Percentiles rank a stretch among this genome's conserved stretches.
These are phyloP conservation scores for Hortiboletus rubellus DNA, from an alignment of 1,284 basidiomycete species.

Conservation along the genomic window DNA sequence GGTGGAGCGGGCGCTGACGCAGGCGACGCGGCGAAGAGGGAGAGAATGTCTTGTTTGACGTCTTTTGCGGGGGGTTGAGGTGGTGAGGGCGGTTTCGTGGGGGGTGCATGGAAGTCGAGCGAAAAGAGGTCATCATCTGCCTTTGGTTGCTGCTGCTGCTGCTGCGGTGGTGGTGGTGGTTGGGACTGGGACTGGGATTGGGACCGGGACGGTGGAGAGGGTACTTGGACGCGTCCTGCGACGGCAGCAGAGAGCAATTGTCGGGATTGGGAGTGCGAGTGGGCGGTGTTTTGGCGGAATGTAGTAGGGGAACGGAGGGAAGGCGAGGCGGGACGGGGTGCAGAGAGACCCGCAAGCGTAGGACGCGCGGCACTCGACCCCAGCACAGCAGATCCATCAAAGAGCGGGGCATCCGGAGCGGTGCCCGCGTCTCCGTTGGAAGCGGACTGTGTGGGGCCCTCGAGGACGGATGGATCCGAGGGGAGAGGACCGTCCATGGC, in stretches of 20 bases:
- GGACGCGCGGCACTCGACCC: slow-evolving; percentile 11
- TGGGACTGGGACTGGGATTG: neutral
- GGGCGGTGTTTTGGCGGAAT: slow-evolving; percentile 44
- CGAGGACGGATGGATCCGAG: slow-evolving; percentile 78
- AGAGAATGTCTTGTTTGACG: slow-evolving; percentile 85
- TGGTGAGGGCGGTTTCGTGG: slow-evolving; percentile 31
- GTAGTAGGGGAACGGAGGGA: slow-evolving; percentile 34
- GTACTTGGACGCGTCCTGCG: slow-evolving; percentile 20
- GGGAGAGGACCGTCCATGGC: slow-evolving; percentile 88
- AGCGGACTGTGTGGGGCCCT: slow-evolving; percentile 41
- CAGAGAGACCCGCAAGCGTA: slow-evolving; percentile 35
- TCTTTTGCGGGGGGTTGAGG: slow-evolving; percentile 57
- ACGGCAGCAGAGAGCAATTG: slow-evolving; percentile 30
- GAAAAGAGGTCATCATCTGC: slow-evolving; percentile 74
- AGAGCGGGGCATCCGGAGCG: slow-evolving; percentile 17
- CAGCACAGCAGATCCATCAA: slow-evolving; percentile 34
- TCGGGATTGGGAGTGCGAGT: slow-evolving; percentile 38
- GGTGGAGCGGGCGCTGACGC: slow-evolving; percentile 33
- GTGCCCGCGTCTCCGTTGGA: slow-evolving; percentile 19
- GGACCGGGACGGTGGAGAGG: slow-evolving; percentile 8
- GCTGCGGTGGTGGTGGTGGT: slow-evolving; percentile 4
- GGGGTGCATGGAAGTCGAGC: slow-evolving; percentile 76
- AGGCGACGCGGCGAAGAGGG: slow-evolving; percentile 65
- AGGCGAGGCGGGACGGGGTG: slow-evolving; percentile 27
- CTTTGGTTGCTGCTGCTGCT: slow-evolving; percentile 6